A percentile compares a stretch with the other conserved stretches of the same genome.
phyloP scores from a whole-genome alignment of 495 filamentous ascomycete genomes.

The Podospora didyma region DNA sequence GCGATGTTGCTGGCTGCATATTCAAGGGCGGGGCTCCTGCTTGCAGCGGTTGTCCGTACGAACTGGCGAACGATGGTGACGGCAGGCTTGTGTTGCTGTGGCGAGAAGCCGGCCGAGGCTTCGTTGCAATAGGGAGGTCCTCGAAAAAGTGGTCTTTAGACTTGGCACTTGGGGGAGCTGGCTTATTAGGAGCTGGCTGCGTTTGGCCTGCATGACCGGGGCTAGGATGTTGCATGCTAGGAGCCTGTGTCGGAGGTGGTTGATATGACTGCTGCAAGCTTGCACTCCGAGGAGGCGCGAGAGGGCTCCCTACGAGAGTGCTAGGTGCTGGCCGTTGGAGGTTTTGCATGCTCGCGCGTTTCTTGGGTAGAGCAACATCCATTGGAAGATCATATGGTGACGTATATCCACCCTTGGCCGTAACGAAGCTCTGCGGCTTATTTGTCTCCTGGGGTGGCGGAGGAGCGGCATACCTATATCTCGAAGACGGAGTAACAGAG shows the following conservation, averaged over 20 bases:
- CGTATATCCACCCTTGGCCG: conserved; percentile 82
- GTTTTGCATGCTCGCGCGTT: conserved; percentile 46
- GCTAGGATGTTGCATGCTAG: conserved; percentile 23
- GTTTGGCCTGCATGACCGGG: conserved; percentile 28
- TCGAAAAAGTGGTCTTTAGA: conserved; percentile 71
- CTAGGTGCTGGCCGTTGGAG: conserved; percentile 31
- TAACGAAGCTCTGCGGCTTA: conserved; percentile 78
- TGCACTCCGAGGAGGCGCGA: conserved; percentile 54
- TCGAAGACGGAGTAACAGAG: conserved; percentile 38
- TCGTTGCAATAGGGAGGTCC: conserved; percentile 69
- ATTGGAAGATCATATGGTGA: conserved; percentile 95
- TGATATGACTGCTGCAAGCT: conserved; percentile 51
- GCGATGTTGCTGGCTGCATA: conserved; percentile 16
- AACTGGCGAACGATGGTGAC: conserved; percentile 36
- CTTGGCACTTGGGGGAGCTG: conserved; percentile 28
- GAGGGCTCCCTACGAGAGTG: conserved; percentile 40
- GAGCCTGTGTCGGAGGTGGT: conserved; percentile 30
- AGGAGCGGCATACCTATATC: conserved; percentile 40
- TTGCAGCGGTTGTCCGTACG: conserved; percentile 26
- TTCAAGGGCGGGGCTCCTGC: conserved; percentile 26
- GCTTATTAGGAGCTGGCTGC: conserved; percentile 17
- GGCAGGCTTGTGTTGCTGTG: conserved; percentile 29
- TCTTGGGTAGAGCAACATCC: conserved; percentile 69
- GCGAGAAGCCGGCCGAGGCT: conserved; percentile 49
- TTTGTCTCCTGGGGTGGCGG: conserved; percentile 36